Evolutionary conservation across 176 grass and related monocot genomes (phyloP).

Genomic region (Areca catechu): DNA sequence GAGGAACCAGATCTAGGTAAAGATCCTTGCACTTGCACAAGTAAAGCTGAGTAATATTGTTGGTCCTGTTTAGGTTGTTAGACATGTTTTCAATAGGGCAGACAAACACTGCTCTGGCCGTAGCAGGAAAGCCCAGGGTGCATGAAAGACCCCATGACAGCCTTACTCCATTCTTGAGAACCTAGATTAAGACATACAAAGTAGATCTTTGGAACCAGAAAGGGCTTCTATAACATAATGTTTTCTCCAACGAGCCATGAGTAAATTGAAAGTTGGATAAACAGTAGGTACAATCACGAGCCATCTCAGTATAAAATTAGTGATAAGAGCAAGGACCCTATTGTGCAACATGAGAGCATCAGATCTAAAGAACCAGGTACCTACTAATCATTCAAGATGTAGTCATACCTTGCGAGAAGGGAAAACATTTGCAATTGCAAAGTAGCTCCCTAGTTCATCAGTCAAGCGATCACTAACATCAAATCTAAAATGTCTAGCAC

Average conservation of each 20-base stretch:
- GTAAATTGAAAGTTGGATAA: no score
- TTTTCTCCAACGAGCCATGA: no score
- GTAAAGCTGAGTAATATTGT: conserved; percentile 17
- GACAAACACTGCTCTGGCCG: conserved; percentile 47
- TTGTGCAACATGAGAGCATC: no score
- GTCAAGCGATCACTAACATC: conserved; percentile 36
- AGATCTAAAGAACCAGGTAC: no score
- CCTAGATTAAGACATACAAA: conserved; percentile 21
- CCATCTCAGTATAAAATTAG: no score
- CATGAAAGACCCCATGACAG: conserved; percentile 85
- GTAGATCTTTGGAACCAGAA: no score
- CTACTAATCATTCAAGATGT: not conserved
- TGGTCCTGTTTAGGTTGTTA: conserved; percentile 9
- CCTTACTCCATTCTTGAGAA: conserved; percentile 63
- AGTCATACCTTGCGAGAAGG: conserved; percentile 47
- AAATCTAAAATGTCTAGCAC: conserved; percentile 37
- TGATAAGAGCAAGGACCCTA: no score
- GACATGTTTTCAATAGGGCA: conserved; percentile 27
- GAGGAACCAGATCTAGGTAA: conserved; percentile 46
- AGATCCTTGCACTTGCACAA: conserved; percentile 52
- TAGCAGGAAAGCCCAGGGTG: conserved; percentile 44
- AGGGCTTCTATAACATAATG: no score
- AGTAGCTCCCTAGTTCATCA: conserved; percentile 37
- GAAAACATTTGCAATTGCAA: conserved; percentile 65
- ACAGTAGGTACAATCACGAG: no score